Evolutionary conservation across 306 rosid species (phyloP), one percentile per base, ranked within the genome.

Genomic region (Lotus japonicus): DNA sequence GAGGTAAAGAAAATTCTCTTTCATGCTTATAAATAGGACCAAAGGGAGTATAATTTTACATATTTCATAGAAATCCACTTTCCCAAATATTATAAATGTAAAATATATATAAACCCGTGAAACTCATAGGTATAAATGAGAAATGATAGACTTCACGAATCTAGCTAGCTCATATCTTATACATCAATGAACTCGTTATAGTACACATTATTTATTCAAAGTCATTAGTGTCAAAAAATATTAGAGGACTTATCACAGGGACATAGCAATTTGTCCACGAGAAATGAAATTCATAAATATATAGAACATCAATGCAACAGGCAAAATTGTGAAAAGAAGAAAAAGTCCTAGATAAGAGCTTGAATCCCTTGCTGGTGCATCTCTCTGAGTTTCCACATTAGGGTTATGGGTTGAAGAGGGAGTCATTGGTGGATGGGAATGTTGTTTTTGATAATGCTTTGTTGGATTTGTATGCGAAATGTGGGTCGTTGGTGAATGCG

Each of bases 331-430:
- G 28, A n/a, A n/a, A n/a, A n/a, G n/a, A 23, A n/a, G 38, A 38
- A 72, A 59, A 21, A 35, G 6, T n/a, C n/a, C 70, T 89, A 90
- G 43, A 90, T 92, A 77, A 92, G 97, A 53, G 97, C 77, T 68
- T 77, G 83, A 6, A 84, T 69, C 64, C 97, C 96, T 69, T 86
- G 87, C 68, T 88, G 91, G 62, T 84, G 88, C 85, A 92, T 86
- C 70, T 92, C 94, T 75, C 96, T 83, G 5, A 92, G 70, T 81
- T 90, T 90, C 98, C 98, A 92, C 78, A 88, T 79, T n/a, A n/a
- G n/a, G 88, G 80, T 12, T 68, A 83, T 45, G 81, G 86, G 33
- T 9, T 87, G 72, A 82, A 80, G 82, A 70, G 55, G 72, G 81
- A 80, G 82, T 73, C 62, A 3, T 46, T 75, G 65, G 55, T 9